Evolutionary conservation across 306 rosid species (phyloP).

Genomic region (Gastrolobium villosum): DNA sequence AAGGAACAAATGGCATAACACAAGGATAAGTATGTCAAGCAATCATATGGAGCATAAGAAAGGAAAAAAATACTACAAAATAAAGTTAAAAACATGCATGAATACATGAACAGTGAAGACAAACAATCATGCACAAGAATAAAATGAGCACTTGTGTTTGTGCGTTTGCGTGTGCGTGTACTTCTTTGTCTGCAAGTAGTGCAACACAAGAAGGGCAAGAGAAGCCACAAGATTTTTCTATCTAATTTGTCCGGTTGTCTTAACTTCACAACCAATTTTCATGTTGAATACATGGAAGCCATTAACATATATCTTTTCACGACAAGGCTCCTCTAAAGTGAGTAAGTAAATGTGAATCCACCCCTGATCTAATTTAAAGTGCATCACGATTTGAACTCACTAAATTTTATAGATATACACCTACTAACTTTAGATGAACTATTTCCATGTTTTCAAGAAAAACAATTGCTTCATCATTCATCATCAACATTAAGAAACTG

Average conservation of each 20-base stretch:
- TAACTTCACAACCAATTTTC: background rate
- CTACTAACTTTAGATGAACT: no score
- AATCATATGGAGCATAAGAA: slow-evolving; percentile 23
- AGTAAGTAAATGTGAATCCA: no score
- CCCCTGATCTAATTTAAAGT: no score
- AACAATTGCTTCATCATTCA: background rate
- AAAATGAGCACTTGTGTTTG: background rate
- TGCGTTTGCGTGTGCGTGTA: background rate
- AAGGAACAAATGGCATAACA: background rate
- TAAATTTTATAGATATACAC: no score
- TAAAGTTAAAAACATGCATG: background rate
- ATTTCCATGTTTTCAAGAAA: background rate
- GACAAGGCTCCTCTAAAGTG: no score
- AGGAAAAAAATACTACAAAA: background rate
- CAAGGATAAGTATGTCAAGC: slow-evolving; percentile 26
- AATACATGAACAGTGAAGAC: background rate
- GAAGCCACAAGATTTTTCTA: background rate
- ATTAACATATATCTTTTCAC: background rate
- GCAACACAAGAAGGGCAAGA: background rate
- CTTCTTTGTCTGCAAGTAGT: background rate
- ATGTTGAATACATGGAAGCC: background rate
- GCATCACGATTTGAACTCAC: no score
- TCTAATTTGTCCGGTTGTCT: no score
- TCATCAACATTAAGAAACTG: background rate
- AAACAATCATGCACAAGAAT: background rate